Percentiles rank a stretch among this genome's conserved stretches.
phyloP scores from a whole-genome alignment of 2,329 filamentous ascomycete genomes.

The Calcarisporium arbuscula region DNA sequence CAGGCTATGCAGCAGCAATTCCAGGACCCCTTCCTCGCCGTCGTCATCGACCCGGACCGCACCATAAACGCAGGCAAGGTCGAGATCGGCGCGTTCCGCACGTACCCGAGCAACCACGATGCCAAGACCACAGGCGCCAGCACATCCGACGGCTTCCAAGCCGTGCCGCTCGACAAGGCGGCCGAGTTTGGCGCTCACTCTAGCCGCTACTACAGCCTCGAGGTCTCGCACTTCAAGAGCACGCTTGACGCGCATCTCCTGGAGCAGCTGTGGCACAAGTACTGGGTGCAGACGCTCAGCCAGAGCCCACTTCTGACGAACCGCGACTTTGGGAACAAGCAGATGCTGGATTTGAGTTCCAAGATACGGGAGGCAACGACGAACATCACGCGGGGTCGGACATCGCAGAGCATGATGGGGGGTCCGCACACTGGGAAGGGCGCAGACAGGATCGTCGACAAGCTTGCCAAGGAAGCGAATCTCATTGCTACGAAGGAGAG shows the following conservation, averaged over 20 bases:
- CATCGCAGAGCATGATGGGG: constrained; percentile 17
- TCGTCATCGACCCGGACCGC: constrained; percentile 93
- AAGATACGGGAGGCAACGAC: constrained; percentile 66
- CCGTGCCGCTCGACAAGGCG: constrained; percentile 86
- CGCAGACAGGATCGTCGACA: constrained; percentile 46
- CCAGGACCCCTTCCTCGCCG: constrained; percentile 86
- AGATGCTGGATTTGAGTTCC: constrained; percentile 79
- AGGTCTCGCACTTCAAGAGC: constrained; percentile 92
- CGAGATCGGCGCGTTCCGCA: constrained; percentile 94
- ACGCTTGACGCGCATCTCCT: constrained; percentile 81
- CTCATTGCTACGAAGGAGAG: constrained; percentile 56
- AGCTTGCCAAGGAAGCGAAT: constrained; percentile 54
- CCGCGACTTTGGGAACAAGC: constrained; percentile 85
- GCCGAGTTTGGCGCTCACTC: constrained; percentile 94
- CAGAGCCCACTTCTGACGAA: constrained; percentile 88
- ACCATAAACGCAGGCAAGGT: constrained; percentile 93
- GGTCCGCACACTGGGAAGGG: constrained; percentile 18
- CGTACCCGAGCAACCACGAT: constrained; percentile 72
- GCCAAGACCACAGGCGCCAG: constrained; percentile 23
- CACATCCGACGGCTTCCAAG: constrained; percentile 55
- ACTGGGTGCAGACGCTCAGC: constrained; percentile 94
- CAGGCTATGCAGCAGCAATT: constrained; percentile 80
- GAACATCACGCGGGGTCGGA: constrained; percentile 19
- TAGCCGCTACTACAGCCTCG: constrained; percentile 82
- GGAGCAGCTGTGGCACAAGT: constrained; percentile 94